These are phyloP conservation scores for Tagetes patula DNA, from an alignment of 129 eudicot genomes.

Conservation along the genomic window DNA sequence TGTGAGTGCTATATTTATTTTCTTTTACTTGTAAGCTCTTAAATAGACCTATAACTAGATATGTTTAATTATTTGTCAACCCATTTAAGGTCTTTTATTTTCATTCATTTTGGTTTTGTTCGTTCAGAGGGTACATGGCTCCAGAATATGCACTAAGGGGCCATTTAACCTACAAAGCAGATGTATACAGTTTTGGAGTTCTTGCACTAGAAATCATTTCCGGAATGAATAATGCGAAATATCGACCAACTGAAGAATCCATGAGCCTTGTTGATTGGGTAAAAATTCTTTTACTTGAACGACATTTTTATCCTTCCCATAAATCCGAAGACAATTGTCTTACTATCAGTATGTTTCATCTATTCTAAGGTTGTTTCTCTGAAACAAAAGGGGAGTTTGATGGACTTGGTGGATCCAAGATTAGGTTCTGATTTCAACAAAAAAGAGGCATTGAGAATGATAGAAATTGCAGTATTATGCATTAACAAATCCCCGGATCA, in stretches of 20 bases:
- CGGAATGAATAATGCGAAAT: conserved; percentile 56
- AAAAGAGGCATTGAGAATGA: conserved; percentile 49
- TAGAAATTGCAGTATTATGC: conserved; percentile 55
- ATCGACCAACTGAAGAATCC: conserved; percentile 33
- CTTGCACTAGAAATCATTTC: conserved; percentile 57
- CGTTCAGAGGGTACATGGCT: too few species aligned
- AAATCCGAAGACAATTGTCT: neutral
- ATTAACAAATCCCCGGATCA: conserved; percentile 55
- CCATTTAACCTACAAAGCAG: conserved; percentile 40
- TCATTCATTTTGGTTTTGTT: neutral
- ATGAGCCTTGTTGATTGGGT: conserved; percentile 70
- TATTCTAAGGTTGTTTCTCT: conserved; percentile 41
- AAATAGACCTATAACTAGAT: too few species aligned
- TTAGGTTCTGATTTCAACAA: conserved; percentile 39
- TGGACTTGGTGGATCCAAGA: conserved; percentile 56
- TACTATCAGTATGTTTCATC: neutral
- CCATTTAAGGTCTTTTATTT: too few species aligned
- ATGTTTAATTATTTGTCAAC: too few species aligned
- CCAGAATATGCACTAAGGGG: too few species aligned
- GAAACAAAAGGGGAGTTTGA: conserved; percentile 36
- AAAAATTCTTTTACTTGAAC: neutral
- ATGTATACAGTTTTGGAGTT: conserved; percentile 65
- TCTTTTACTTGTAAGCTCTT: neutral
- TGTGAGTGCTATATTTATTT: conserved; percentile 37
- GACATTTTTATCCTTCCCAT: too few species aligned